Evolutionary conservation across 345 rosid genomes (phyloP), one percentile per base, ranked within the genome.

Genomic region (Gossypium rotundifolium): DNA sequence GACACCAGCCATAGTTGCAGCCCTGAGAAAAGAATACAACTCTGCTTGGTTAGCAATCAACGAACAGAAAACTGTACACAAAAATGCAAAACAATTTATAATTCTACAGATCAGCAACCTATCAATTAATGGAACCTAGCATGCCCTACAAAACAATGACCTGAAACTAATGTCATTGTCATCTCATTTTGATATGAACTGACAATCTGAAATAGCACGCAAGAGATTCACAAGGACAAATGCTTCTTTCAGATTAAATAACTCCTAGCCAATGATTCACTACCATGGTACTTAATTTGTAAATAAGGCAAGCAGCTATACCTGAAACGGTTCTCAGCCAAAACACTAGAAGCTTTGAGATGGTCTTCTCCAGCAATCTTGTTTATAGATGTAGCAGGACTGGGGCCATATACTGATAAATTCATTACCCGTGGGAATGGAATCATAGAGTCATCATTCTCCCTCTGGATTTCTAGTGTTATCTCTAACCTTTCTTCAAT

Each of bases 281-380:
- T 29, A 27, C 44, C 57, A 67, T 48, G 57, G 51, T 18, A 11
- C 52, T 44, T 51, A 17, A 45, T 62, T 46, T 46, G 48, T 40
- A 46, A 33, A 29, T 4, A 49, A 40, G 45, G 52, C 17, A 68
- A 4, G 72, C 51, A 62, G 71, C 40, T 75, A 75, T 86, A 93
- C 99, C 97, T 90, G 84, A 86, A 89, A 45, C 97, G 97, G 77
- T 79, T 85, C 83, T 93, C 98, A 11, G 92, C 88, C 80, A 84
- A 71, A 70, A 33, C 49, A 68, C 68, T 76, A 9, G 85, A 86
- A 62, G 81, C 76, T 83, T 79, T 91, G 33, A 91, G 81, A 83
- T 68, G 70, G 62, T 84, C 81, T 76, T 81, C 87, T 60, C 48
- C 81, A 12, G 79, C 38, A 66, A 82, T 79, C 65, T 81, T 83